Conservation (phyloP, 208 protist genomes). For the Leishmania guyanensis region DNA sequence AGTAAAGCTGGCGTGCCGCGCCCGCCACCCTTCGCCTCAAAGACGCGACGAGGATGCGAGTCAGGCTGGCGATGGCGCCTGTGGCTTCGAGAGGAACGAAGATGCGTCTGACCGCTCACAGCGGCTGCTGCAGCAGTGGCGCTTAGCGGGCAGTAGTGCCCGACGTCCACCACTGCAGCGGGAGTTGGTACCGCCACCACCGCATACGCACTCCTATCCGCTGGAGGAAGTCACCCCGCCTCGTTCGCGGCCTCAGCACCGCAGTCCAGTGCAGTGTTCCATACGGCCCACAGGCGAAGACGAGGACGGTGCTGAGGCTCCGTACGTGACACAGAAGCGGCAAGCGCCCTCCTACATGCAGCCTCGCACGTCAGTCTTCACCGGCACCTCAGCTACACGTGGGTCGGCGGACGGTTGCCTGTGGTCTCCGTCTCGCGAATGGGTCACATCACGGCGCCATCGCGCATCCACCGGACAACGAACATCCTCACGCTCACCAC, state of each 20-base stretch:
- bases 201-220: slow-evolving; percentile 18
- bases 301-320: background rate
- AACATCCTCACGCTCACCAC: background rate
- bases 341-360: background rate
- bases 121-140: slow-evolving; percentile 6
- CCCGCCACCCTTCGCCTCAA: background rate
- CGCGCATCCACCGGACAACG: too few species aligned
- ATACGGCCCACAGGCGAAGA: background rate
- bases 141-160: background rate
- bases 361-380: background rate
- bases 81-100: background rate
- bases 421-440: background rate
- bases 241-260: background rate
- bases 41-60: background rate
- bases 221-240: background rate
- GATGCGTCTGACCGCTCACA: background rate
- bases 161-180: slow-evolving; percentile 1
- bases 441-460: background rate
- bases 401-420: background rate
- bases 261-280: background rate
- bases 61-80: background rate
- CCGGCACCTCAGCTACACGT: background rate
- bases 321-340: background rate
- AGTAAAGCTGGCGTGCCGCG: slow-evolving; percentile 20
- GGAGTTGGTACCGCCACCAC: background rate